Percentiles rank a stretch among this genome's conserved stretches.
These are phyloP conservation scores for Teratosphaeria pseudoeucalypti DNA, from an alignment of 2,329 filamentous ascomycete genomes.

Conservation along the genomic window DNA sequence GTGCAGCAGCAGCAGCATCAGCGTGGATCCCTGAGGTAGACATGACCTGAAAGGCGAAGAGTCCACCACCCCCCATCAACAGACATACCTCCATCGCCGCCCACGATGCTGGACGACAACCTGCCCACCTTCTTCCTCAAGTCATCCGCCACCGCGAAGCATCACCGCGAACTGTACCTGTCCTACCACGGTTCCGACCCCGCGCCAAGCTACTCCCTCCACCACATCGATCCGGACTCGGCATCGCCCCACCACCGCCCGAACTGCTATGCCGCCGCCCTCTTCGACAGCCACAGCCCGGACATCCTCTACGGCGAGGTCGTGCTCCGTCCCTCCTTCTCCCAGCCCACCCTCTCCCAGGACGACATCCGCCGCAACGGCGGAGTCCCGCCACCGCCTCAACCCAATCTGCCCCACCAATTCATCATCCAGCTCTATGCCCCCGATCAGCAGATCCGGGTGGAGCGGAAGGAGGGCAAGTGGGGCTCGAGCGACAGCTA, in stretches of 20 bases:
- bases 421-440: slow-evolving; percentile 90
- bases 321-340: slow-evolving; percentile 73
- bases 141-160: slow-evolving; percentile 36
- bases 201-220: slow-evolving; percentile 67
- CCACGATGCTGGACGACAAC: slow-evolving; percentile 78
- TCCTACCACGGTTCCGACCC: slow-evolving; percentile 73
- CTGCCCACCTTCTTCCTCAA: slow-evolving; percentile 63
- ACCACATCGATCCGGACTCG: slow-evolving; percentile 55
- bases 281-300: slow-evolving; percentile 71
- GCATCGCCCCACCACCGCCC: slow-evolving; percentile 51
- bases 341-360: slow-evolving; percentile 67
- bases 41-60: too few species aligned
- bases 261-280: slow-evolving; percentile 77
- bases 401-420: slow-evolving; percentile 63
- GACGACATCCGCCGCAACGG: slow-evolving; percentile 59
- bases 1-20: too few species aligned
- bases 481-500: slow-evolving; percentile 75
- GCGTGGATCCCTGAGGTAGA: too few species aligned
- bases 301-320: slow-evolving; percentile 84
- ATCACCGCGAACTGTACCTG: slow-evolving; percentile 46
- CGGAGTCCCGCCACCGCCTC: slow-evolving; percentile 53
- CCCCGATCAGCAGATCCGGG: slow-evolving; percentile 69
- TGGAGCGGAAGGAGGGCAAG: slow-evolving; percentile 61
- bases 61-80: too few species aligned
- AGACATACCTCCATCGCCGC: neutral